phyloP scores from a whole-genome alignment of 306 rosid species.

The Cicer arietinum region DNA sequence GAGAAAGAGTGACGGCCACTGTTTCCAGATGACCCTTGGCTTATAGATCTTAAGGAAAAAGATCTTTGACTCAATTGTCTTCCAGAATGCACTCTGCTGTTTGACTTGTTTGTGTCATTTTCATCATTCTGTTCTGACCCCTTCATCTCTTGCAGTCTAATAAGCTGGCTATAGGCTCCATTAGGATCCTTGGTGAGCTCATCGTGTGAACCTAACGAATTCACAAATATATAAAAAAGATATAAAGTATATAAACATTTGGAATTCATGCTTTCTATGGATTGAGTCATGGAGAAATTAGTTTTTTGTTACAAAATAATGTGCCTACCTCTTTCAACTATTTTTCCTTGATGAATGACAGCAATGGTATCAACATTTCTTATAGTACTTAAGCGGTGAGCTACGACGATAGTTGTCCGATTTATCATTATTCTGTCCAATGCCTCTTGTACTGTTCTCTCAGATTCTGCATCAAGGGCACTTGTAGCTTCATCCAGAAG shows the following conservation, averaged over 20 bases:
- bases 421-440: constrained; percentile 66
- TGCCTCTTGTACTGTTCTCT: constrained; percentile 72
- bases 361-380: constrained; percentile 65
- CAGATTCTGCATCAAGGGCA: constrained; percentile 79
- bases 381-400: constrained; percentile 74
- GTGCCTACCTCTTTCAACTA: constrained; percentile 66
- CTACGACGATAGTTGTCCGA: constrained; percentile 73
- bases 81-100: constrained; percentile 47
- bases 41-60: constrained; percentile 52
- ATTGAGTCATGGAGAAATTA: constrained; percentile 9
- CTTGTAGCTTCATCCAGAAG: constrained; percentile 70
- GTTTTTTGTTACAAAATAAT: background rate
- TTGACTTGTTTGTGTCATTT: constrained; percentile 49
- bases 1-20: constrained; percentile 41
- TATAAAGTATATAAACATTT: background rate
- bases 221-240: constrained; percentile 19
- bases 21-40: constrained; percentile 59
- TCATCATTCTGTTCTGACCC: constrained; percentile 43
- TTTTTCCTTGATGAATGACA: constrained; percentile 68
- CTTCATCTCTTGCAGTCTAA: constrained; percentile 62
- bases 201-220: constrained; percentile 61
- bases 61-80: constrained; percentile 53
- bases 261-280: background rate
- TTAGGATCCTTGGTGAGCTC: constrained; percentile 58
- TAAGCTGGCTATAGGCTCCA: constrained; percentile 74